Evolutionary conservation across 352 stramenopile species (phyloP), one percentile per base, ranked within the genome.

Genomic region (Globisporangium acanthophoron): DNA sequence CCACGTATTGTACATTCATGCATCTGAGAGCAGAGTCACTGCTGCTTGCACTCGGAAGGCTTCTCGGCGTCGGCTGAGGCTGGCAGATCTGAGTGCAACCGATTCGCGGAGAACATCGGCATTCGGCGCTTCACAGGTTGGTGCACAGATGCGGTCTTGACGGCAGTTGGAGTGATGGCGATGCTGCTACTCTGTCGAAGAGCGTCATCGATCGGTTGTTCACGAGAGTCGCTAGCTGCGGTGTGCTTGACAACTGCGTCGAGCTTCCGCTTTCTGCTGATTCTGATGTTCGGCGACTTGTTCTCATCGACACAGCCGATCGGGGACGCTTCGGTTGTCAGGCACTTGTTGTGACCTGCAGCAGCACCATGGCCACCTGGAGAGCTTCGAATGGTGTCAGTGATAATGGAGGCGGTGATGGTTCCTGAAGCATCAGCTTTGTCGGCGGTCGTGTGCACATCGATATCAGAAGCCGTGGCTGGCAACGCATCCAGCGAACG

Each of bases 31-130:
- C 16, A 4, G 9, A 37, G 27, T 65, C 24, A 66, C 29, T 66
- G 59, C 43, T 66, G 59, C 46, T 62, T 48, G 18, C 59, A 66
- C 58, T 66, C 59, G 29, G 59, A 64, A 12, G 60, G 60, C 21
- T 66, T 66, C 29, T 63, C 57, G 18, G 29, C 29, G 11, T 24
- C 27, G 20, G 20, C 29, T 21, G 11, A 6, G 20, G 21, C n/a
- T 20, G 21, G 31, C 2, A 24, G 31, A 4, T 27, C 43, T 1
- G 37, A 20, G 18, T 24, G 21, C 35, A 58, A 13, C 4, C 16
- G 37, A 40, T 20, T 65, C 41, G 21, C 21, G 5, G 46, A 24
- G 37, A 49, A 56, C 6, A 65, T 21, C 44, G 58, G 43, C 56
- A 52, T 50, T 12, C 54, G 29, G 3, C 50, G 54, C 31, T 65